phyloP scores from a whole-genome alignment of 2,329 filamentous ascomycete species.

The Fusarium kyushuense region DNA sequence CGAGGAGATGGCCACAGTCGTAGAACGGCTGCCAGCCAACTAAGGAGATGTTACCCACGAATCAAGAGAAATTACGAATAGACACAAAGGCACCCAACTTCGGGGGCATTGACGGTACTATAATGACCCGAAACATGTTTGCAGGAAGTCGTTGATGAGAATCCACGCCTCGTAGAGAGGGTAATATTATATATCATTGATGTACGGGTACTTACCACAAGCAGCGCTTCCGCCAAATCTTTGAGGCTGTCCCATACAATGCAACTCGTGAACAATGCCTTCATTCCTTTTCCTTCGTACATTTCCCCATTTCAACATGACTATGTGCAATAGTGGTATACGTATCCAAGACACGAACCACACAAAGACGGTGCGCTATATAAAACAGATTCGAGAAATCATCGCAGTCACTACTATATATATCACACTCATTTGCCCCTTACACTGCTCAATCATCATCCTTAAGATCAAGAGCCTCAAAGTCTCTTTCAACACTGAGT shows the following conservation, averaged over 20 bases:
- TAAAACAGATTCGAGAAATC: neutral
- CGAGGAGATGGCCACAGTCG: conserved; percentile 94
- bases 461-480: conserved; percentile 71
- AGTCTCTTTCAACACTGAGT: conserved; percentile 80
- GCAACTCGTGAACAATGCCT: neutral
- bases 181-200: conserved; percentile 50
- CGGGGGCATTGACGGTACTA: conserved; percentile 24
- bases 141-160: conserved; percentile 30
- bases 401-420: neutral
- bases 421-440: neutral
- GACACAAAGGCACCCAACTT: conserved; percentile 37
- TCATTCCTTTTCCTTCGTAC: neutral
- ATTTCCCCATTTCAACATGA: neutral
- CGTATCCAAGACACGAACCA: conserved; percentile 7
- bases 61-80: conserved; percentile 41
- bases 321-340: neutral
- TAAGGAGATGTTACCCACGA: conserved; percentile 51
- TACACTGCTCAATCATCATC: conserved; percentile 48
- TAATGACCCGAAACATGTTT: conserved; percentile 13
- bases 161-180: conserved; percentile 14
- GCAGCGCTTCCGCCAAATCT: conserved; percentile 28
- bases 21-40: conserved; percentile 81
- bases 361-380: conserved; percentile 2
- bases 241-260: neutral
- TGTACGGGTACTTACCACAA: conserved; percentile 39